Evolutionary conservation across 176 grass and related monocot genomes (phyloP), one percentile per base, ranked within the genome.

Genomic region (Oryza officinalis): DNA sequence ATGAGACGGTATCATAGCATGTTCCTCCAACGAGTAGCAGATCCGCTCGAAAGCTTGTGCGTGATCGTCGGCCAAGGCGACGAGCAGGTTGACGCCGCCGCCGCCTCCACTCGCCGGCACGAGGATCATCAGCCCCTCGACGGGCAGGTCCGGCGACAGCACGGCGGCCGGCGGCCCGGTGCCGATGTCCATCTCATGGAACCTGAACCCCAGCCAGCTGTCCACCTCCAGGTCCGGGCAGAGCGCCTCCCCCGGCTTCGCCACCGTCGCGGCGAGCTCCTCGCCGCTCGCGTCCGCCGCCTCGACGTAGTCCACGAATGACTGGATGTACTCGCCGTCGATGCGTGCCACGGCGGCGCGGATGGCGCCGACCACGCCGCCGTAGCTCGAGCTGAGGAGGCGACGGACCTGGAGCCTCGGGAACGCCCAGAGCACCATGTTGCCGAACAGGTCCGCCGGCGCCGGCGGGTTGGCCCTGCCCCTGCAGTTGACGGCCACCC

Each of bases 391-490:
- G 38, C 64, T 63, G 10, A 5, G 15, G 1, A 86, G 35, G 31
- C 79, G 60, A 15, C 15, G 27, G 6, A 72, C 88, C 30, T 66
- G 43, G 0, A 65, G 18, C 60, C 40, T 81, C 31, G 88, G 73
- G 57, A 82, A 86, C 44, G 88, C 83, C 79, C 80, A 86, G 7
- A 86, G 33, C 17, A 90, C 88, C 76, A 86, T 71, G 57, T 90
- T 90, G 3, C 88, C 88, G 67, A 86, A 82, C 46, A 61, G 83
- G 67, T 83, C 74, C 43, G 44, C 68, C 1, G 83, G 57, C 27
- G 74, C 72, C 5, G 88, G 79, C 0, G 74, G 79, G 32, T 45
- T 31, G 8, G 81, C 68, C n/a, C 79, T 49, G 8, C 43, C 46
- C 8, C 88, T 13, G 50, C 88, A 81, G 46, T 86, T 78, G 41